Base-by-base conservation (phyloP, 768 basidiomycete genomes). In the Leucosporidium scottii region DNA sequence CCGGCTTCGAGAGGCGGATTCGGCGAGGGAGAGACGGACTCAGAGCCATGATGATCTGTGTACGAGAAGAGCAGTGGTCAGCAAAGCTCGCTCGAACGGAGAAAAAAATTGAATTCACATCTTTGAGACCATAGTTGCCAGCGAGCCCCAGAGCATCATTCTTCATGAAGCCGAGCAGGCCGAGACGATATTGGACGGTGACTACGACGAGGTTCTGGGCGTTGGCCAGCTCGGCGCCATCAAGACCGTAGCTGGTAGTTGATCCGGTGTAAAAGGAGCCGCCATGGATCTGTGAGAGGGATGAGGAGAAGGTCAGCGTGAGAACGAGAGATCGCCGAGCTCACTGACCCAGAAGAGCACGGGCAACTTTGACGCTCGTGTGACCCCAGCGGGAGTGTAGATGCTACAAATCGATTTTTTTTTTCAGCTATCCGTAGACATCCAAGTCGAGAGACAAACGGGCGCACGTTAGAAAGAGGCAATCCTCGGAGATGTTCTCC, bases 151-250 rank as follows among this genome's bases (percentile, higher is more conserved):
- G 70, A 1, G 71, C 67, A 60, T 75, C 54, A 39, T 18, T n/a
- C 30, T 57, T 58, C 9, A 69, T 47, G 51, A 66, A 59, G 81
- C 86, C 71, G 76, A 90, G 85, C 67, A 84, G 84, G 57, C 88
- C 90, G 25, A 89, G 81, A 61, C 91, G 85, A 75, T 93, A 91
- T 76, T 93, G 91, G 34, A 91, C 80, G 21, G 90, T 86, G 12
- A 86, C 86, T 21, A 93, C 89, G 64, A 93, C 86, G 8, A 89
- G 86, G 57, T 85, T 82, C 9, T 87, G 87, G 1, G 84, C 83
- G 30, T 82, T 74, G 1, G 90, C 90, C 21, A 93, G 83, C 9
- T 82, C 83, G 10, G 88, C 86, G 1, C 89, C 91, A 76, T 91
- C 88, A 17, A 94, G 79, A 36, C 86, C 89, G 20, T 87, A 82